A percentile compares a stretch with the other conserved stretches of the same genome.
phyloP scores from a whole-genome alignment of 2,329 filamentous ascomycete species.

The Stagonosporopsis vannaccii region DNA sequence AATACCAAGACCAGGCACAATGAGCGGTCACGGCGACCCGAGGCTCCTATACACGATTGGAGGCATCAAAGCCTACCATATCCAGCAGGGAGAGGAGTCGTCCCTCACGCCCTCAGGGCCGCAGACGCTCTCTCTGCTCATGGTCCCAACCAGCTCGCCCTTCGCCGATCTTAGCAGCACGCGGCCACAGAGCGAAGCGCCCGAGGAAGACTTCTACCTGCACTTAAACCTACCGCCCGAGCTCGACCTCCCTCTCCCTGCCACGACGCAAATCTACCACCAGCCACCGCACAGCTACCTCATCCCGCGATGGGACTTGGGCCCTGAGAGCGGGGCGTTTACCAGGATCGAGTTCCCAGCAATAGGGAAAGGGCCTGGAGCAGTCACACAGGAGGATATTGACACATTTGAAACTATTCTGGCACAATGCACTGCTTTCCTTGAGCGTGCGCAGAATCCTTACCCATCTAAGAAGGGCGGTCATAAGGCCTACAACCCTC shows the following conservation, averaged over 20 bases:
- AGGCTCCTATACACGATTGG: slow-evolving; percentile 69
- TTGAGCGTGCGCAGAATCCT: slow-evolving; percentile 78
- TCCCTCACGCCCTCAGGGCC: slow-evolving; percentile 83
- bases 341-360: slow-evolving; percentile 90
- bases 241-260: slow-evolving; percentile 89
- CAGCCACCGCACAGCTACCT: slow-evolving; percentile 92
- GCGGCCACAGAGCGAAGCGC: slow-evolving; percentile 61
- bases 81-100: slow-evolving; percentile 85
- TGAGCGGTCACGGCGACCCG: slow-evolving; percentile 62
- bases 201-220: slow-evolving; percentile 88
- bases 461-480: slow-evolving; percentile 49
- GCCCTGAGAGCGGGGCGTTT: slow-evolving; percentile 86
- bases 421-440: slow-evolving; percentile 95
- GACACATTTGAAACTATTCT: slow-evolving; percentile 98
- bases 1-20: slow-evolving; percentile 31
- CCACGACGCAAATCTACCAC: slow-evolving; percentile 96
- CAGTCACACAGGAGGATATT: slow-evolving; percentile 85
- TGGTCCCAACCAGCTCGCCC: slow-evolving; percentile 89
- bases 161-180: slow-evolving; percentile 64
- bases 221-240: slow-evolving; percentile 94
- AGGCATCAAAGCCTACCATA: slow-evolving; percentile 89
- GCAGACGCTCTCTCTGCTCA: slow-evolving; percentile 90
- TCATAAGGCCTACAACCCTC: slow-evolving; percentile 74
- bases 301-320: slow-evolving; percentile 93
- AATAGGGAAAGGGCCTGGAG: slow-evolving; percentile 67